Evolutionary conservation across 768 basidiomycete genomes (phyloP).

Genomic region (Russula compacta): DNA sequence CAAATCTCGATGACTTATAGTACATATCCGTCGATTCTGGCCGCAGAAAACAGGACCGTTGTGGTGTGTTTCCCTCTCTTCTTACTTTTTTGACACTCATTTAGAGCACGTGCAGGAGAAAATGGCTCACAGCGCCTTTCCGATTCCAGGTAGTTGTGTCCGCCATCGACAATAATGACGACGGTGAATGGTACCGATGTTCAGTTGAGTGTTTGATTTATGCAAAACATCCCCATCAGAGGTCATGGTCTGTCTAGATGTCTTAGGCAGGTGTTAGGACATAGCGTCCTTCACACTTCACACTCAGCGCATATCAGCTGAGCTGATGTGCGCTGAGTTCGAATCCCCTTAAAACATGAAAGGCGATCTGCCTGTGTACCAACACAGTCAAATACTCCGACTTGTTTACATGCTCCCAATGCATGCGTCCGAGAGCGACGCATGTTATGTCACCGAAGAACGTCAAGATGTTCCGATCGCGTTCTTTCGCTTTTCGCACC

Average conservation of each 20-base stretch:
- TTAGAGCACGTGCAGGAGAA: background rate
- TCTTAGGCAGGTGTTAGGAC: background rate
- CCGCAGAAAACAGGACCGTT: background rate
- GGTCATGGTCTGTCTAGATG: background rate
- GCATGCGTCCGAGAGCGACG: background rate
- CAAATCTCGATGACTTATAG: background rate
- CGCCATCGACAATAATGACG: background rate
- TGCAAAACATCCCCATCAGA: background rate
- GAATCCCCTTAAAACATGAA: background rate
- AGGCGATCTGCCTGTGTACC: background rate
- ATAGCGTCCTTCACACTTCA: background rate
- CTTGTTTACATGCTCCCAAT: background rate
- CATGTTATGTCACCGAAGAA: background rate
- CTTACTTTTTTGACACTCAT: background rate
- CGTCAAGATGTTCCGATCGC: background rate
- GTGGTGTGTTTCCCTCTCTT: background rate
- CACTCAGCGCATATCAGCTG: background rate
- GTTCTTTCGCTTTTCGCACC: conserved; percentile 9
- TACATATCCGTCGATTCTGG: background rate
- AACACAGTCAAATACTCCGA: background rate
- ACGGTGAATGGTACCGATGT: background rate
- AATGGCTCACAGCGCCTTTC: too few relatives aligned
- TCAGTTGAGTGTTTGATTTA: background rate
- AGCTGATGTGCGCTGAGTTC: conserved; percentile 10
- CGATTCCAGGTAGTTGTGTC: background rate